phyloP scores from a whole-genome alignment of 2,329 filamentous ascomycete species.

The Fusarium chaquense region DNA sequence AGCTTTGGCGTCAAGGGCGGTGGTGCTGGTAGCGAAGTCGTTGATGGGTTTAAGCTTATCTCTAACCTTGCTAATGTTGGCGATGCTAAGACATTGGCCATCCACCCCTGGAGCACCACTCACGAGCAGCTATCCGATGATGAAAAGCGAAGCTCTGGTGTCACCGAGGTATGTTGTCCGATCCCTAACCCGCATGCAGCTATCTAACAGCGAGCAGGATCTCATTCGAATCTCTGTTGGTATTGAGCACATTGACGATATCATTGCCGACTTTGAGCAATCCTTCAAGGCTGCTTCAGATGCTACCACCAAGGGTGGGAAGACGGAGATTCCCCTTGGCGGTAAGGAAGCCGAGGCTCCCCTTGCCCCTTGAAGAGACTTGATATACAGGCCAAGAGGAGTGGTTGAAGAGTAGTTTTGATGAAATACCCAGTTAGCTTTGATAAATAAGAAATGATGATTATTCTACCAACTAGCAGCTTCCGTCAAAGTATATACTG shows the following conservation, averaged over 20 bases:
- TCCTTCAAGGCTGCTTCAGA: constrained; percentile 75
- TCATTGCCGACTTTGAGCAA: constrained; percentile 95
- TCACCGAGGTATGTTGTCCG: constrained; percentile 71
- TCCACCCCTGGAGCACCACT: constrained; percentile 95
- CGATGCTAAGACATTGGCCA: constrained; percentile 93
- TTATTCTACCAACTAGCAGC: background rate
- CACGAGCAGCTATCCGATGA: constrained; percentile 90
- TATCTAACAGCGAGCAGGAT: constrained; percentile 64
- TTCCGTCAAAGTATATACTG: background rate
- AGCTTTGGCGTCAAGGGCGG: constrained; percentile 95
- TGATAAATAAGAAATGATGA: constrained; percentile 13
- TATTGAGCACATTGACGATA: constrained; percentile 97
- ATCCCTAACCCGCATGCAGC: background rate
- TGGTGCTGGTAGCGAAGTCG: constrained; percentile 83
- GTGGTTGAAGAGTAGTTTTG: constrained; percentile 19
- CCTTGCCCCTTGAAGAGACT: constrained; percentile 31
- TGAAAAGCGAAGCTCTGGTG: constrained; percentile 83
- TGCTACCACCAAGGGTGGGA: constrained; percentile 53
- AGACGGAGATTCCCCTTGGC: constrained; percentile 38
- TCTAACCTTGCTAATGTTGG: constrained; percentile 97
- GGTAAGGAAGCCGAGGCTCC: constrained; percentile 56
- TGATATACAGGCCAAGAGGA: background rate
- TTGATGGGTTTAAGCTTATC: constrained; percentile 94
- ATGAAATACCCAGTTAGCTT: constrained; percentile 33
- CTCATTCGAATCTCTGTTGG: constrained; percentile 95